Percentiles rank a stretch among this genome's conserved stretches.
Evolutionary conservation across 2,329 filamentous ascomycete genomes (phyloP).

Genomic region (Phaeoacremonium minimum): DNA sequence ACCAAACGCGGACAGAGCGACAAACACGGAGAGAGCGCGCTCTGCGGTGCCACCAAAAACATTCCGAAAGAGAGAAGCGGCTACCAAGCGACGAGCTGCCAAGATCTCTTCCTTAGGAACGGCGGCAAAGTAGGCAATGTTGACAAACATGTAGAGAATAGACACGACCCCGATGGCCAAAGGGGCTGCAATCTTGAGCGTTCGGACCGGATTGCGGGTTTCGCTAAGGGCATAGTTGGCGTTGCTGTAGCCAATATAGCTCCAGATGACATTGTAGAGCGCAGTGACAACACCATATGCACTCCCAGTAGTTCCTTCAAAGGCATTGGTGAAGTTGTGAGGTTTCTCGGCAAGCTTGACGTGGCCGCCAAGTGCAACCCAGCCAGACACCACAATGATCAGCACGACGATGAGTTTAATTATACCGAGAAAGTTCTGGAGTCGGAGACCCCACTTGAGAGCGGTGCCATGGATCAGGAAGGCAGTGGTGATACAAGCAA

Average conservation of each 20-base stretch:
- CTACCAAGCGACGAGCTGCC: slow-evolving; percentile 61
- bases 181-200: slow-evolving; percentile 59
- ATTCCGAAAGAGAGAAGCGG: slow-evolving; percentile 62
- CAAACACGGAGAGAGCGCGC: slow-evolving; percentile 18
- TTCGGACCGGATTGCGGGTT: slow-evolving; percentile 63
- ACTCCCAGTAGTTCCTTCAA: slow-evolving; percentile 35
- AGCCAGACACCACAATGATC: slow-evolving; percentile 1
- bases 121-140: slow-evolving; percentile 59
- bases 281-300: slow-evolving; percentile 46
- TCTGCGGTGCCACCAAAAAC: slow-evolving; percentile 50
- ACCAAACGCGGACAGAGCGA: slow-evolving; percentile 63
- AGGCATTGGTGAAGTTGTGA: slow-evolving; percentile 54
- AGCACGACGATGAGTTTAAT: slow-evolving; percentile 57
- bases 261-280: slow-evolving; percentile 66
- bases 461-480: slow-evolving; percentile 62
- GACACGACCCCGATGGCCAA: slow-evolving; percentile 58
- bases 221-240: slow-evolving; percentile 69
- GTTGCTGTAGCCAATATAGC: slow-evolving; percentile 63
- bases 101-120: slow-evolving; percentile 65
- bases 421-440: slow-evolving; percentile 62
- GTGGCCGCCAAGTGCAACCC: background rate
- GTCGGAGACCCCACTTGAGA: slow-evolving; percentile 61
- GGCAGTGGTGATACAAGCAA: slow-evolving; percentile 62
- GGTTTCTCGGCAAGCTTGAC: slow-evolving; percentile 3
- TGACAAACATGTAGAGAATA: slow-evolving; percentile 62